Base-by-base conservation (phyloP, 164 flowering plant genomes). In the Tetracentron sinense region DNA sequence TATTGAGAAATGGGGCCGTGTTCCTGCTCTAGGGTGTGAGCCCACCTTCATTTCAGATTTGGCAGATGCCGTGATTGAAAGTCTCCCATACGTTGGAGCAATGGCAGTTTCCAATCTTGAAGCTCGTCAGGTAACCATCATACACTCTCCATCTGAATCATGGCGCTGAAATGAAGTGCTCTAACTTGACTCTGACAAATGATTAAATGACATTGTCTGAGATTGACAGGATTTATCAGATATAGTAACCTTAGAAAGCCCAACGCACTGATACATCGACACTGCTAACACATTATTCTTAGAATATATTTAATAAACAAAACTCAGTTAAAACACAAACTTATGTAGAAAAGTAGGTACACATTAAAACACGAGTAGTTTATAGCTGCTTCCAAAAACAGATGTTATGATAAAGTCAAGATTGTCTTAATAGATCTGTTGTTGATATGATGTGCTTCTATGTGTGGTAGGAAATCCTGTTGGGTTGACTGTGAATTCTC, bases 11-110 rank as follows among this genome's bases (percentile, higher is more conserved):
- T 91, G 97, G 97, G 96, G 99, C 0, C 93, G 97, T 64, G 99
- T 89, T 69, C 99, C 99, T 68, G 96, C 97, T 29, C 77, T 94
- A 64, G 96, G 94, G 56, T 89, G 96, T 72, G 96, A 89, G 63
- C 89, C 96, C 2, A 81, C 87, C 56, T 94, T 94, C 79, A 94
- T 94, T 67, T 76, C 90, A 53, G 97, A 94, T 71, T 75, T 94
- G 72, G 99, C 99, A 64, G 96, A 91, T 88, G 99, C 99, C 19
- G 97, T 94, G 25, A 89, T 94, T 57, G 99, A 94, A 75, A 81
- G 92, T 77, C 93, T 92, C 16, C 98, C 98, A 42, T 92, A 92
- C 77, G 96, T 90, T 29, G 96, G 98, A 55, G 96, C 96, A 42
- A 92, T 90, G 98, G 96, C 98, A 44, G 89, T 92, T 55, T 92